Conservation (phyloP, 2,329 filamentous ascomycete species). For the Colletotrichum horii region DNA sequence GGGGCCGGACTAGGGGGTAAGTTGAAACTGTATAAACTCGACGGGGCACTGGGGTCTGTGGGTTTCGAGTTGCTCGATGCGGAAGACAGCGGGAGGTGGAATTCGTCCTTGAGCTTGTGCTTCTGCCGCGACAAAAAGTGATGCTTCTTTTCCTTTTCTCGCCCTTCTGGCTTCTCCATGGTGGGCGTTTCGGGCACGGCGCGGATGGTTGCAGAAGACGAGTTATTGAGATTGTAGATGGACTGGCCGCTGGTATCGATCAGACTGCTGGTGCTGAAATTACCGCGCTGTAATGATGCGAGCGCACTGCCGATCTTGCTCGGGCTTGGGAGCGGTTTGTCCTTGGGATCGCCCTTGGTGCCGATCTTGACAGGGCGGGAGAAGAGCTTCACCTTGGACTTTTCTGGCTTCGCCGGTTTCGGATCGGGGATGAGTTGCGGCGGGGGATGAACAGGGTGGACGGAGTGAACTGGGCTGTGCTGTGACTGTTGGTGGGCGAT, state of each 20-base stretch:
- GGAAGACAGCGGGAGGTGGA: constrained; percentile 74
- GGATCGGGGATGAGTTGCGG: constrained; percentile 48
- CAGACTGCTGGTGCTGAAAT: constrained; percentile 76
- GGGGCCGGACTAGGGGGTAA: constrained; percentile 74
- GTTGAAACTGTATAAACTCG: constrained; percentile 80
- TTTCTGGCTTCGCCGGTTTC: constrained; percentile 66
- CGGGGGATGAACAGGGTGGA: constrained; percentile 36
- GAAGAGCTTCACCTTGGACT: constrained; percentile 82
- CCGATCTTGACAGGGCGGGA: constrained; percentile 78
- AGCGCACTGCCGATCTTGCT: constrained; percentile 72
- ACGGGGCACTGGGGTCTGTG: constrained; percentile 76
- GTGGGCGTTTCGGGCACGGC: constrained; percentile 53
- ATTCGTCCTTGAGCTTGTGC: constrained; percentile 79
- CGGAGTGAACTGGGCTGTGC: not conserved
- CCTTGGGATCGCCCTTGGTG: constrained; percentile 70
- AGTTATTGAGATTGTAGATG: constrained; percentile 77
- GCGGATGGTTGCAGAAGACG: constrained; percentile 78
- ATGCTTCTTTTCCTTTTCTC: constrained; percentile 79
- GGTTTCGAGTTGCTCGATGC: constrained; percentile 78
- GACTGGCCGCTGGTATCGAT: constrained; percentile 66
- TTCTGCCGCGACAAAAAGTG: constrained; percentile 82
- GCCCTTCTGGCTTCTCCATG: constrained; percentile 52
- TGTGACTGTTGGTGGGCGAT: constrained; percentile 29
- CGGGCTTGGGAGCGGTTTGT: constrained; percentile 74
- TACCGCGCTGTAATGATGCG: constrained; percentile 67